Conservation (phyloP, 208 protist species). For the Leishmania guyanensis region DNA sequence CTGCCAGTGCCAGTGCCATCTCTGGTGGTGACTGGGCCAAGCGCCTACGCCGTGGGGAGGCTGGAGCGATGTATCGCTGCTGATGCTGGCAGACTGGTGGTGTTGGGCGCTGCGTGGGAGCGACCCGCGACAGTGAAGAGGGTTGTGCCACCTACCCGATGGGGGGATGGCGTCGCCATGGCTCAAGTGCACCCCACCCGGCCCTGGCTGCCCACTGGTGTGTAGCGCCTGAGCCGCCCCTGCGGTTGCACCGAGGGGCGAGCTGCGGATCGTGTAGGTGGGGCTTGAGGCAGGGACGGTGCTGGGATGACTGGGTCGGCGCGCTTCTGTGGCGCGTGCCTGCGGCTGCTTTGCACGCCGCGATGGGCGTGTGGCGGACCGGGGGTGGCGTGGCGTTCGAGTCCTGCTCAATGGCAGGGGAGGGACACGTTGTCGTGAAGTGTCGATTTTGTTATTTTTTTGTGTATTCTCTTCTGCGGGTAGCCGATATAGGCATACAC, state of each 20-base stretch:
- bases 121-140: not conserved
- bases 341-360: not conserved
- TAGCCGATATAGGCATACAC: slow-evolving; percentile 32
- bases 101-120: not conserved
- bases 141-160: not conserved
- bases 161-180: not conserved
- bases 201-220: not conserved
- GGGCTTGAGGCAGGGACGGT: not conserved
- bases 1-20: not conserved
- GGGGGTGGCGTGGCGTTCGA: not conserved
- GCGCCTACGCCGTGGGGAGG: not conserved
- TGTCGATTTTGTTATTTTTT: not conserved
- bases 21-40: not conserved
- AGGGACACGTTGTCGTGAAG: not conserved
- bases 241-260: not conserved
- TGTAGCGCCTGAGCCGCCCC: not conserved
- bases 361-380: not conserved
- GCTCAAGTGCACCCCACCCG: not conserved
- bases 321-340: no score
- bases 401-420: not conserved
- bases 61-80: not conserved
- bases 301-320: not conserved
- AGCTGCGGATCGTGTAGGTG: not conserved
- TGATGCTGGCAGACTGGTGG: not conserved
- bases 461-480: not conserved